Conservation (phyloP, 345 rosid genomes). For the Hibiscus tridactylites region DNA sequence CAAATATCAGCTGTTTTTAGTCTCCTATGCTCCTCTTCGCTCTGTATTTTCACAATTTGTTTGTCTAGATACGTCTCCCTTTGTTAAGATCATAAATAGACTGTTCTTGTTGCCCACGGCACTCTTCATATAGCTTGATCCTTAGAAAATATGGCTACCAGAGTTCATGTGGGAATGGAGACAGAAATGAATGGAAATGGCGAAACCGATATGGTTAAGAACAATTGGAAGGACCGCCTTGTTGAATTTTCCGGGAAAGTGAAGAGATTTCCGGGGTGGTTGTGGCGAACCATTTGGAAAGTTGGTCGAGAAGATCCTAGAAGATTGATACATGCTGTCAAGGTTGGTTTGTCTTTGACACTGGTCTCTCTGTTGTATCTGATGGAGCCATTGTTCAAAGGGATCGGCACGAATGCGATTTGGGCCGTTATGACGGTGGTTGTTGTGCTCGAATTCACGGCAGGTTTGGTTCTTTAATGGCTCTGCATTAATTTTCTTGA, state of each 20-base stretch:
- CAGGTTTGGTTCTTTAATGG: conserved; percentile 24
- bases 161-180: conserved; percentile 32
- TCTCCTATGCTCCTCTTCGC: neutral
- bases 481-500: neutral
- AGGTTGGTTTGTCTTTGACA: conserved; percentile 70
- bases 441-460: conserved; percentile 12
- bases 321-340: conserved; percentile 57
- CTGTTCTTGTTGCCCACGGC: neutral
- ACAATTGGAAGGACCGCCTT: conserved; percentile 21
- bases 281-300: conserved; percentile 30
- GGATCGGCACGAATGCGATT: conserved; percentile 47
- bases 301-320: conserved; percentile 71
- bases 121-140: too few species aligned
- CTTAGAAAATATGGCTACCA: conserved; percentile 17
- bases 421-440: conserved; percentile 5
- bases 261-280: conserved; percentile 23
- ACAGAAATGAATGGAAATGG: conserved; percentile 8
- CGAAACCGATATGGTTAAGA: neutral
- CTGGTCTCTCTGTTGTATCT: conserved; percentile 60
- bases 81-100: neutral
- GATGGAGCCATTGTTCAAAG: conserved; percentile 55
- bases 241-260: conserved; percentile 20
- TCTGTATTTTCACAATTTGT: neutral
- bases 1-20: neutral
- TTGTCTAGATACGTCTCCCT: neutral